A percentile compares a stretch with the other conserved stretches of the same genome.
These are phyloP conservation scores for Alternaria gaisen DNA, from an alignment of 2,329 filamentous ascomycete genomes.

Conservation along the genomic window DNA sequence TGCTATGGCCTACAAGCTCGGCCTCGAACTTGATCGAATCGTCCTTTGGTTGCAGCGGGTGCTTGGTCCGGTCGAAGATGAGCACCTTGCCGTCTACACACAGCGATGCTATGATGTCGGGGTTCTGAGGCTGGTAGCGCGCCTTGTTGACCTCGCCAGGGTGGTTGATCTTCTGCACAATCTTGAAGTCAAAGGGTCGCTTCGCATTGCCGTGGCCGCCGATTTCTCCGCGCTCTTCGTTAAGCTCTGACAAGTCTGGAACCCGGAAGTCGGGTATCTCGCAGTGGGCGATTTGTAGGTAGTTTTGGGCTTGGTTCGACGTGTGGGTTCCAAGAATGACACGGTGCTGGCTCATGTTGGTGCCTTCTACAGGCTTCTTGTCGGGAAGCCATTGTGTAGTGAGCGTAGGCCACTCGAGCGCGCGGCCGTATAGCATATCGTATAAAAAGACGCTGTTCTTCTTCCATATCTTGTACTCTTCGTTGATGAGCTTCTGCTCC, in stretches of 20 bases:
- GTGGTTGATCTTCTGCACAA: conserved; percentile 96
- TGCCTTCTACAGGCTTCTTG: conserved; percentile 68
- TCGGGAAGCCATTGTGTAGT: conserved; percentile 99
- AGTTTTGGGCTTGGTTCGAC: conserved; percentile 83
- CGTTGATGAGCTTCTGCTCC: conserved; percentile 91
- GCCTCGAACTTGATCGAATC: conserved; percentile 80
- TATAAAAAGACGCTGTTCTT: conserved; percentile 99
- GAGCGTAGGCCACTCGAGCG: conserved; percentile 95
- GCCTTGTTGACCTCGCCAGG: conserved; percentile 98
- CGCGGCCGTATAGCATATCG: conserved; percentile 94
- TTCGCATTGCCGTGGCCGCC: conserved; percentile 86
- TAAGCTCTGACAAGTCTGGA: conserved; percentile 83
- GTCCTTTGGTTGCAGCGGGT: conserved; percentile 73
- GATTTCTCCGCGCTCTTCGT: conserved; percentile 91
- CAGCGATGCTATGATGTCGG: conserved; percentile 94
- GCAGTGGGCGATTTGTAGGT: conserved; percentile 92
- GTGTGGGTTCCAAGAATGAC: conserved; percentile 95
- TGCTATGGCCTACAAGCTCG: conserved; percentile 82
- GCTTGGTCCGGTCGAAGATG: conserved; percentile 96
- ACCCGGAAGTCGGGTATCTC: conserved; percentile 82
- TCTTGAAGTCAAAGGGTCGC: conserved; percentile 84
- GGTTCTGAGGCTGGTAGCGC: conserved; percentile 96
- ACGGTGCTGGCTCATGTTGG: conserved; percentile 86
- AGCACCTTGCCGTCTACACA: conserved; percentile 87
- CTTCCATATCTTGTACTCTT: conserved; percentile 99